These are phyloP conservation scores for Rhizomucor miehei DNA, from an alignment of 371 early-diverging fungal genomes.

Conservation along the genomic window DNA sequence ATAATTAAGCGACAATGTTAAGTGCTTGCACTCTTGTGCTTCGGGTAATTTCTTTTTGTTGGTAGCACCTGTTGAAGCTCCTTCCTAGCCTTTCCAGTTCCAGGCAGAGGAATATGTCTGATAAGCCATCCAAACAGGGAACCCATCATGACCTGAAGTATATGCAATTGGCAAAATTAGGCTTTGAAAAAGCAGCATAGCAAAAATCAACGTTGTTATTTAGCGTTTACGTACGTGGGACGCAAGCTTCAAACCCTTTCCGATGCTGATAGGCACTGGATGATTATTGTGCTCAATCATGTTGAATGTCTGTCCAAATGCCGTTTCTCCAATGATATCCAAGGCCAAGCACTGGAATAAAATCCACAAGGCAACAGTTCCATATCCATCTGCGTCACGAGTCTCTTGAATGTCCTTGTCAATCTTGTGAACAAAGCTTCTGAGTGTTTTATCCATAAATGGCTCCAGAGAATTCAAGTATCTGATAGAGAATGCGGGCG, in stretches of 20 bases:
- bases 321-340: conserved; percentile 42
- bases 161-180: too few species aligned
- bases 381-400: conserved; percentile 3
- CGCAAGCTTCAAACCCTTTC: background rate
- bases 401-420: conserved; percentile 9
- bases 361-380: conserved; percentile 30
- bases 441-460: conserved; percentile 17
- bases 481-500: conserved; percentile 42
- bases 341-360: conserved; percentile 33
- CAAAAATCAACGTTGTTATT: too few species aligned
- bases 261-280: conserved; percentile 23
- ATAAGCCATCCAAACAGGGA: too few species aligned
- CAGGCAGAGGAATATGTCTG: too few species aligned
- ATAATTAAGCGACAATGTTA: too few species aligned
- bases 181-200: too few species aligned
- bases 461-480: conserved; percentile 41
- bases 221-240: conserved; percentile 8
- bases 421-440: conserved; percentile 19
- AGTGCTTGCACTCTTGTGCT: too few species aligned
- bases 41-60: background rate
- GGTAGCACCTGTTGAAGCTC: too few species aligned
- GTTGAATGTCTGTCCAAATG: conserved; percentile 42
- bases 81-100: too few species aligned
- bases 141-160: too few species aligned
- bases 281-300: conserved; percentile 38